Conservation (phyloP, 495 filamentous ascomycete species). For the Lasiosphaeriaceae sp. region DNA sequence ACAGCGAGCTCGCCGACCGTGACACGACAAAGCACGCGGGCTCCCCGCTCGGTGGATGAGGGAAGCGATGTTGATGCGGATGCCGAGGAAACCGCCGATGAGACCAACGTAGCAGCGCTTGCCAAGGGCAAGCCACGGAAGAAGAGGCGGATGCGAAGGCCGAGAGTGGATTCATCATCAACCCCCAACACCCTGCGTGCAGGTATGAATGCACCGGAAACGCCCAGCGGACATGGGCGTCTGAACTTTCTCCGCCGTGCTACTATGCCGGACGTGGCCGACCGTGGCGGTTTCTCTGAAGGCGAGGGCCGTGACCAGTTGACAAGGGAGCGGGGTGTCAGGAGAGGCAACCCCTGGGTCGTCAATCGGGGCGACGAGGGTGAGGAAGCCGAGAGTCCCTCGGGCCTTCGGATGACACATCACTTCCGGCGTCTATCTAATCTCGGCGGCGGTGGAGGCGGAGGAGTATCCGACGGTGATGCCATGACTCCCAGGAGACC, state of each 20-base stretch:
- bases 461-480: constrained; percentile 51
- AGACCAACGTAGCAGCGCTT: constrained; percentile 42
- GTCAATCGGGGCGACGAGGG: constrained; percentile 26
- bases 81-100: constrained; percentile 66
- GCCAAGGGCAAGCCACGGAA: constrained; percentile 41
- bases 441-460: constrained; percentile 55
- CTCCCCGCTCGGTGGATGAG: constrained; percentile 52
- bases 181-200: constrained; percentile 35
- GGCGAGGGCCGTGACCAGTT: constrained; percentile 81
- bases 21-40: constrained; percentile 35
- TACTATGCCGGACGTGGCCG: constrained; percentile 63
- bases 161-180: constrained; percentile 43
- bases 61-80: constrained; percentile 70
- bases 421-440: constrained; percentile 72
- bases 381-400: constrained; percentile 42
- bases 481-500: constrained; percentile 45
- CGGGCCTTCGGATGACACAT: constrained; percentile 62
- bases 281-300: constrained; percentile 76
- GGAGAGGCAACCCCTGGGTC: constrained; percentile 54
- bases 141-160: constrained; percentile 52
- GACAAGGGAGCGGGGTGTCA: constrained; percentile 49
- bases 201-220: constrained; percentile 22
- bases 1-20: constrained; percentile 43
- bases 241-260: constrained; percentile 60
- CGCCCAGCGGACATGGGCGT: constrained; percentile 28